phyloP scores from a whole-genome alignment of 2,329 filamentous ascomycete species.

The Fusarium papillatum region DNA sequence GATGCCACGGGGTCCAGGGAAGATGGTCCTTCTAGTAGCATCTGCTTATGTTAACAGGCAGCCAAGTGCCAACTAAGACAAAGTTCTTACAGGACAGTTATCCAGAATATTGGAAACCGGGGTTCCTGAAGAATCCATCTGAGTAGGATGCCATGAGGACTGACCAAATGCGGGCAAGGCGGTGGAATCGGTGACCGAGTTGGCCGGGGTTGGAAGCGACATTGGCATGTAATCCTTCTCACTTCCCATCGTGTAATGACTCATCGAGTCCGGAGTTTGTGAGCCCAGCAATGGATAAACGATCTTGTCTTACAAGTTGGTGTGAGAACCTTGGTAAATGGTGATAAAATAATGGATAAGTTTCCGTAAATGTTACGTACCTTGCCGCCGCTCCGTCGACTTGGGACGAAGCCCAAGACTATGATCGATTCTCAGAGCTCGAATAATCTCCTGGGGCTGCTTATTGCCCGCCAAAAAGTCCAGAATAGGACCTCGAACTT shows the following conservation, averaged over 20 bases:
- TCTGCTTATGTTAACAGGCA: not conserved
- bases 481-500: not conserved
- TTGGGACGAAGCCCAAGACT: rapidly evolving
- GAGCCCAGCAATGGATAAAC: not conserved
- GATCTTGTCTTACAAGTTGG: not conserved
- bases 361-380: rapidly evolving
- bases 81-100: not conserved
- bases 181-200: not conserved
- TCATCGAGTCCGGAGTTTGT: not conserved
- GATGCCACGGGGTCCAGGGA: not conserved
- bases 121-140: not conserved
- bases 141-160: not conserved
- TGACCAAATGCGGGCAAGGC: not conserved
- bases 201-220: not conserved
- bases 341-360: too few relatives aligned
- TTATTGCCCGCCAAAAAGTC: not conserved
- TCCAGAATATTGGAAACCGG: not conserved
- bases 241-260: not conserved
- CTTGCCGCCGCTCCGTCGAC: not conserved
- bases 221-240: not conserved
- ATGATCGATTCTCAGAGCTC: not conserved
- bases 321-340: not conserved
- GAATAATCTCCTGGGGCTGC: slow-evolving; percentile 3
- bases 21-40: not conserved
- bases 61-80: not conserved